Conservation (phyloP, 352 stramenopile genomes). For the Thalassiosira ordinaria region DNA sequence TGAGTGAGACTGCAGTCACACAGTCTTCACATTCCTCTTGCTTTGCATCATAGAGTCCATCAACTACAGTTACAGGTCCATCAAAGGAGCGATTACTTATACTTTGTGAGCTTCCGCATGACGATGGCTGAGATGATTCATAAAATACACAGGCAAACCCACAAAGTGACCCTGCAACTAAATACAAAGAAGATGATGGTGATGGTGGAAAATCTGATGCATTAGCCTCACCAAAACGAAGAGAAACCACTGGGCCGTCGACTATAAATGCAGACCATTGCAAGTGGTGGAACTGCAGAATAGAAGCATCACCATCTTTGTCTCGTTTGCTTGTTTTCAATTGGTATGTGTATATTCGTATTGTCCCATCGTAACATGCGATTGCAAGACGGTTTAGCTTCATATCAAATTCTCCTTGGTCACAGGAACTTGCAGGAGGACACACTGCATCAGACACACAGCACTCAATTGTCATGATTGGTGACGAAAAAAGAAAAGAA, state of each 20-base stretch:
- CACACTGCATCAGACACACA: conserved; percentile 1
- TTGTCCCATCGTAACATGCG: conserved; percentile 50
- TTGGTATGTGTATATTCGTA: conserved; percentile 42
- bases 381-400: conserved; percentile 41
- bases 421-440: background rate
- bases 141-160: conserved; percentile 65
- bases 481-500: conserved; percentile 36
- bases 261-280: conserved; percentile 46
- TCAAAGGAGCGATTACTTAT: conserved; percentile 23
- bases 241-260: conserved; percentile 47
- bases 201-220: background rate
- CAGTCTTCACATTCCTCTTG: conserved; percentile 40
- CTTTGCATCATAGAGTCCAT: conserved; percentile 42
- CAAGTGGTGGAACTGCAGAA: conserved; percentile 4
- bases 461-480: conserved; percentile 39
- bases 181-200: conserved; percentile 17
- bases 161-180: conserved; percentile 55
- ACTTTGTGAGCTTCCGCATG: background rate
- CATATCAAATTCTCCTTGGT: background rate
- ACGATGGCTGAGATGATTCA: conserved; percentile 11
- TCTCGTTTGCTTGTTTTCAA: background rate
- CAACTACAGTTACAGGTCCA: conserved; percentile 43
- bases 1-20: conserved; percentile 28
- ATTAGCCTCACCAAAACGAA: conserved; percentile 40
- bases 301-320: background rate